Evolutionary conservation across 176 grass and related monocot genomes (phyloP).

Genomic region (Zea luxurians): DNA sequence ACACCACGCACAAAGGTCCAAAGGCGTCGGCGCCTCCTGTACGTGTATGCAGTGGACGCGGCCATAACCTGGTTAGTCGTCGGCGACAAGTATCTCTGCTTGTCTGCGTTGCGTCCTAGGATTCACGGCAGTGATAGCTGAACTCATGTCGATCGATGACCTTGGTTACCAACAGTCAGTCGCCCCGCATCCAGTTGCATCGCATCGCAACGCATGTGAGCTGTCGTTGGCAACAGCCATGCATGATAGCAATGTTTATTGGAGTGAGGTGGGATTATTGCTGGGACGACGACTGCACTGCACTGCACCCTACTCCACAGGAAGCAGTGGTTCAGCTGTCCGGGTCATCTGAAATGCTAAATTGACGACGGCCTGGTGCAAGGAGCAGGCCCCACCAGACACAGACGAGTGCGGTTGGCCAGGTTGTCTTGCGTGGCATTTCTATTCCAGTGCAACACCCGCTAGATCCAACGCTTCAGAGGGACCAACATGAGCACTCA

Average conservation of each 20-base stretch:
- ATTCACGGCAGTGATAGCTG: background rate
- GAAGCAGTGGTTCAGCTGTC: constrained; percentile 28
- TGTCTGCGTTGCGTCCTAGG: constrained; percentile 24
- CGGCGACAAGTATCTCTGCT: background rate
- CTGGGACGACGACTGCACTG: background rate
- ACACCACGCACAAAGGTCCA: constrained; percentile 7
- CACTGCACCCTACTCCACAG: background rate
- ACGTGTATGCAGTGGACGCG: constrained; percentile 1
- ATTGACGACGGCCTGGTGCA: background rate
- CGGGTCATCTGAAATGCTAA: constrained; percentile 13
- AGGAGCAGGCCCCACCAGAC: background rate
- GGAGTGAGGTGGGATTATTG: background rate
- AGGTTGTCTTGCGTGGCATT: background rate
- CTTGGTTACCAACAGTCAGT: background rate
- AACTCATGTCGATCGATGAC: background rate
- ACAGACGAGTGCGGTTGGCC: background rate
- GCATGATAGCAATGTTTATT: background rate
- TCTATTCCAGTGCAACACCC: background rate
- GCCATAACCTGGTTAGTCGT: background rate
- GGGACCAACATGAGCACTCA: background rate
- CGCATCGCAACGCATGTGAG: background rate
- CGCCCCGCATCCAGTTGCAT: background rate
- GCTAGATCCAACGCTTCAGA: background rate
- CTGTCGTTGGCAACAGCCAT: background rate
- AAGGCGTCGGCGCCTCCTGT: background rate